Evolutionary conservation across 495 filamentous ascomycete species (phyloP).

Genomic region (Neurospora hispaniola): DNA sequence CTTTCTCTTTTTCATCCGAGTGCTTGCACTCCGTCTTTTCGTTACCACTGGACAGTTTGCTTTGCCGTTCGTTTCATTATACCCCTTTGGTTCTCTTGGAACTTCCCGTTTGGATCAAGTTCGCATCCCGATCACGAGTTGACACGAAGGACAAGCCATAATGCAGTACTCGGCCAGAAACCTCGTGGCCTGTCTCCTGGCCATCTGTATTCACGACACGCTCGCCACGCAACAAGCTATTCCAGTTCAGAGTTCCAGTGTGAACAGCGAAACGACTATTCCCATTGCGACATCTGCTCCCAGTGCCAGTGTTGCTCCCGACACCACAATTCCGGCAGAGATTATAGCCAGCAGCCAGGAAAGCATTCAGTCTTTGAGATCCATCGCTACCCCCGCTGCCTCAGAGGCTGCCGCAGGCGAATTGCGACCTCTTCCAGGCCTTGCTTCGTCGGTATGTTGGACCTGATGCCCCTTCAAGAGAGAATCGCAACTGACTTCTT

Average conservation of each 20-base stretch:
- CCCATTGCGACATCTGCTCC: background rate
- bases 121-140: background rate
- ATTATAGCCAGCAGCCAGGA: constrained; percentile 7
- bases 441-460: constrained; percentile 10
- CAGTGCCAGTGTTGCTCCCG: background rate
- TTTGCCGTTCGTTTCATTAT: background rate
- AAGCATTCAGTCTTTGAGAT: background rate
- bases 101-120: background rate
- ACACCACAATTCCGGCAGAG: constrained; percentile 4
- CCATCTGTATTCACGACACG: background rate
- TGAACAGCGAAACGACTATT: background rate
- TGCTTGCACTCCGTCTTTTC: constrained; percentile 10
- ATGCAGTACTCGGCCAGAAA: background rate
- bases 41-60: constrained; percentile 23
- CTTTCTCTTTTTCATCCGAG: constrained; percentile 1
- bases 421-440: constrained; percentile 13
- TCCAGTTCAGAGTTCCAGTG: background rate
- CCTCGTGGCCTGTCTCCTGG: background rate
- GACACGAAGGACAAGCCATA: background rate
- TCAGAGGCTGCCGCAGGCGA: constrained; percentile 7
- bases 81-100: background rate
- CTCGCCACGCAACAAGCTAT: background rate
- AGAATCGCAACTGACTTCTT: background rate
- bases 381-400: constrained; percentile 6
- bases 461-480: background rate